A percentile compares a stretch with the other conserved stretches of the same genome.
Conservation (phyloP, 164 flowering plant species). For the Amborella trichopoda region DNA sequence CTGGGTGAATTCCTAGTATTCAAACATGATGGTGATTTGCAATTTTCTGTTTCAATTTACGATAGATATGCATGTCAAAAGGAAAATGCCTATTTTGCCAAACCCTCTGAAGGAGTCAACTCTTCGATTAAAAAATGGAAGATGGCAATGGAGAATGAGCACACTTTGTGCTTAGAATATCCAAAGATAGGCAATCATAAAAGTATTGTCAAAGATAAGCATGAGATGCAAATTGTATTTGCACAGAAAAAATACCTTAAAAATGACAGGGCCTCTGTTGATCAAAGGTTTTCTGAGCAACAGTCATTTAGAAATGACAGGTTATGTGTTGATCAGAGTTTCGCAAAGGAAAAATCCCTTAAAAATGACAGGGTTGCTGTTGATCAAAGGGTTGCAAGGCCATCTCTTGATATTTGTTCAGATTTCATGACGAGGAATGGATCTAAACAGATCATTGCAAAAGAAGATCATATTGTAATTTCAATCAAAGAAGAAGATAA, state of each 20-base stretch:
- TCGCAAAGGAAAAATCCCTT: too few species aligned
- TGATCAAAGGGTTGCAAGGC: too few species aligned
- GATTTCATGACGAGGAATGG: neutral
- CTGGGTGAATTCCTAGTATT: slow-evolving; percentile 10
- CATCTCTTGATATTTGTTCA: neutral
- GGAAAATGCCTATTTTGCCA: slow-evolving; percentile 30
- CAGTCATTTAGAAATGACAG: too few species aligned
- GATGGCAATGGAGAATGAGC: neutral
- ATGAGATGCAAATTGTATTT: neutral
- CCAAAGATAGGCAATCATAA: neutral
- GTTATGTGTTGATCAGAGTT: too few species aligned
- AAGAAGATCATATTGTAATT: neutral
- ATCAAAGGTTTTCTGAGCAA: too few species aligned
- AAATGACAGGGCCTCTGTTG: neutral
- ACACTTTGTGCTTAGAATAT: neutral
- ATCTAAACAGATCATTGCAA: too few species aligned
- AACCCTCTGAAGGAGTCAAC: slow-evolving; percentile 1
- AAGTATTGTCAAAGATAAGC: neutral
- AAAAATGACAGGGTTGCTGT: too few species aligned
- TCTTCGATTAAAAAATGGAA: neutral
- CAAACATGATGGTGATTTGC: slow-evolving; percentile 14
- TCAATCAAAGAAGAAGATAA: neutral
- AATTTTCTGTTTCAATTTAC: slow-evolving; percentile 9
- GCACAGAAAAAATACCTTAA: neutral
- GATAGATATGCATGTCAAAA: slow-evolving; percentile 22